Evolutionary conservation across 805 yeast genomes (phyloP).

Genomic region (Helenozyma baotianmanensis): DNA sequence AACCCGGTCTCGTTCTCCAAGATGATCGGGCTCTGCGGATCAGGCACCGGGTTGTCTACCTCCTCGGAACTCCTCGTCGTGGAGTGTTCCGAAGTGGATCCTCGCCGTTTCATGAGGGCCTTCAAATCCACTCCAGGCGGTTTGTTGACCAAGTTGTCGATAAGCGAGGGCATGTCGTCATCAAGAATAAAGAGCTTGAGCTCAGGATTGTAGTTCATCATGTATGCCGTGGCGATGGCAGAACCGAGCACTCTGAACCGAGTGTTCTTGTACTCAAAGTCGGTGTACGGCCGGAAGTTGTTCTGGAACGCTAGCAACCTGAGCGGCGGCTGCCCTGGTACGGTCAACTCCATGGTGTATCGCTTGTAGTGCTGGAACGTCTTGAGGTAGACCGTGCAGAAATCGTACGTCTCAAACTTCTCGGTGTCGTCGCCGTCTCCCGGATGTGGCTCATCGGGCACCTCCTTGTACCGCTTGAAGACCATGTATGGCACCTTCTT

Average conservation of each 20-base stretch:
- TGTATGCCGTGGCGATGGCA: constrained; percentile 25
- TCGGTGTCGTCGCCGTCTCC: constrained; percentile 17
- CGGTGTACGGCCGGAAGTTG: constrained; percentile 34
- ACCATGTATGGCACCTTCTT: constrained; percentile 31
- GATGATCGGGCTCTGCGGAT: constrained; percentile 21
- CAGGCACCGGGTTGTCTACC: constrained; percentile 31
- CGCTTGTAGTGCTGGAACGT: constrained; percentile 24
- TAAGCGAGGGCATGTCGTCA: constrained; percentile 29
- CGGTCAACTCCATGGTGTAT: constrained; percentile 24
- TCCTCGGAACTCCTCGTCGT: not conserved
- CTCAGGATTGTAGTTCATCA: constrained; percentile 27
- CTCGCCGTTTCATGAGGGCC: no score
- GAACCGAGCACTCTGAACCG: constrained; percentile 38
- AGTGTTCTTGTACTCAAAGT: constrained; percentile 32
- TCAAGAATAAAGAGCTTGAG: constrained; percentile 33
- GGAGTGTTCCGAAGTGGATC: not conserved
- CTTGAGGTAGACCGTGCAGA: constrained; percentile 31
- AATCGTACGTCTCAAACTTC: constrained; percentile 28
- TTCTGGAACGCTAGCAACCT: constrained; percentile 30
- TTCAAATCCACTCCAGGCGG: constrained; percentile 2
- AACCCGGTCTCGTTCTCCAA: constrained; percentile 10
- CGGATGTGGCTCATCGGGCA: constrained; percentile 20
- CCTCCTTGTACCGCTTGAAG: constrained; percentile 28
- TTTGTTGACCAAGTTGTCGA: constrained; percentile 31
- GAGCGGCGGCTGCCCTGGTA: constrained; percentile 17